These are phyloP conservation scores for Antarctomyces pellizariae DNA, from an alignment of 495 filamentous ascomycete genomes.

Conservation along the genomic window DNA sequence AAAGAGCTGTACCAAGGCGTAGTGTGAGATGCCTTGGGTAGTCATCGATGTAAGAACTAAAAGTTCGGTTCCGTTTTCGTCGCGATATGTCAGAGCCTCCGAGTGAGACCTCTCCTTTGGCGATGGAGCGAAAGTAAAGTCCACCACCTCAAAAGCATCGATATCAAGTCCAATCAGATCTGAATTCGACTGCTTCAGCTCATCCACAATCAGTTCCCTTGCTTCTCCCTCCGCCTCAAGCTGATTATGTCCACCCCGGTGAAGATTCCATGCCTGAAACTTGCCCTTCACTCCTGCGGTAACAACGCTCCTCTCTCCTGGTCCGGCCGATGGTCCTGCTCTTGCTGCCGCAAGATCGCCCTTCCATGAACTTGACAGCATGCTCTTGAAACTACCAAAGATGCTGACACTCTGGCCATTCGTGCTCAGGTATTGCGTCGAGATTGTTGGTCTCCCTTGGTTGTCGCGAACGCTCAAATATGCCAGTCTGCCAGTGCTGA, in stretches of 20 bases:
- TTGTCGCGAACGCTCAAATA: conserved; percentile 65
- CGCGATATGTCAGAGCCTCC: conserved; percentile 7
- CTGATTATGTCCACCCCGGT: conserved; percentile 43
- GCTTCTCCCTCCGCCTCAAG: conserved; percentile 17
- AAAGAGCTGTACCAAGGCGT: conserved; percentile 24
- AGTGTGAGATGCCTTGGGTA: conserved; percentile 15
- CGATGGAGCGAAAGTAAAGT: conserved; percentile 19
- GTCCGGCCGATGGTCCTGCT: conserved; percentile 37
- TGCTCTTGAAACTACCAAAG: conserved; percentile 54
- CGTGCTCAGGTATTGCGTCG: conserved; percentile 46
- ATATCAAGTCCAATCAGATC: conserved; percentile 6
- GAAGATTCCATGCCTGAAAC: conserved; percentile 68
- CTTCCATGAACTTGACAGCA: conserved; percentile 36
- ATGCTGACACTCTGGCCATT: conserved; percentile 27
- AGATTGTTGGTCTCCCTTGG: conserved; percentile 64
- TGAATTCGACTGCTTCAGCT: conserved; percentile 13
- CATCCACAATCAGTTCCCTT: conserved; percentile 15
- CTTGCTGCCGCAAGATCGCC: conserved; percentile 58
- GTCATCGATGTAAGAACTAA: conserved; percentile 13
- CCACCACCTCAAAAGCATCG: conserved; percentile 18
- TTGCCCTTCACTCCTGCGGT: conserved; percentile 49
- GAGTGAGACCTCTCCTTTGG: conserved; percentile 11
- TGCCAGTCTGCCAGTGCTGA: conserved; percentile 65
- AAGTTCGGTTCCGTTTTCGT: conserved; percentile 7
- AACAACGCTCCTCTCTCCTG: conserved; percentile 68